Percentiles rank a stretch among this genome's conserved stretches.
Conservation (phyloP, 208 protist genomes). For the Trypanosoma rangeli region DNA sequence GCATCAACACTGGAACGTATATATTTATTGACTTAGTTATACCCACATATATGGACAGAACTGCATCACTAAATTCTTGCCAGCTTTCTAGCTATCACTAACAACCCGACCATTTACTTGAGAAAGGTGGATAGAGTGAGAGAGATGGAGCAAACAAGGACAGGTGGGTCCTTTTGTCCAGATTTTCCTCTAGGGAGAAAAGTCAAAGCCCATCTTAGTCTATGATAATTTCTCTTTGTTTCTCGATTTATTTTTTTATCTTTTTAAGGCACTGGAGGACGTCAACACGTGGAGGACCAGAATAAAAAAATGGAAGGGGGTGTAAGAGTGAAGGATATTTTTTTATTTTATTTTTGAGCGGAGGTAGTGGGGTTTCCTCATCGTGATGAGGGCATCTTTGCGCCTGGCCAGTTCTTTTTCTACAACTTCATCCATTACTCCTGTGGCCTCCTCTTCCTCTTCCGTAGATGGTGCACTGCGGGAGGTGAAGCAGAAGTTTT, state of each 20-base stretch:
- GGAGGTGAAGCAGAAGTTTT: conserved; percentile 41
- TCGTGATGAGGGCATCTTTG: conserved; percentile 5
- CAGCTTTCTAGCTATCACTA: background rate
- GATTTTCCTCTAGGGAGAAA: background rate
- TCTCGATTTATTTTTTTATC: conserved; percentile 7
- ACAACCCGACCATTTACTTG: background rate
- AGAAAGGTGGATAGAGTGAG: background rate
- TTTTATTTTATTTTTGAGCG: background rate
- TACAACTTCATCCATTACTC: background rate
- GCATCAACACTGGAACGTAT: background rate
- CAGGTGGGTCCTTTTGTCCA: background rate
- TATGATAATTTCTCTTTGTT: conserved; percentile 2
- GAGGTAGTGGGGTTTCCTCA: background rate
- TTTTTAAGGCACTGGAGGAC: background rate
- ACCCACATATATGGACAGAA: background rate
- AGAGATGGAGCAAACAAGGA: background rate
- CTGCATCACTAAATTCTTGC: background rate
- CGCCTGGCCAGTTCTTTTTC: background rate
- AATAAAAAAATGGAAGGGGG: background rate
- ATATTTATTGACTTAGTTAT: background rate
- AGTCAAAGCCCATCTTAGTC: background rate
- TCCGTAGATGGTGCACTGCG: background rate
- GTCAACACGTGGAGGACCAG: background rate
- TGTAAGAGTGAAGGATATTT: background rate
- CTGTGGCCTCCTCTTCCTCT: background rate